Percentiles rank a stretch among this genome's conserved stretches.
These are phyloP conservation scores for Pugionium dolabratum DNA, from an alignment of 345 rosid species.

Conservation along the genomic window DNA sequence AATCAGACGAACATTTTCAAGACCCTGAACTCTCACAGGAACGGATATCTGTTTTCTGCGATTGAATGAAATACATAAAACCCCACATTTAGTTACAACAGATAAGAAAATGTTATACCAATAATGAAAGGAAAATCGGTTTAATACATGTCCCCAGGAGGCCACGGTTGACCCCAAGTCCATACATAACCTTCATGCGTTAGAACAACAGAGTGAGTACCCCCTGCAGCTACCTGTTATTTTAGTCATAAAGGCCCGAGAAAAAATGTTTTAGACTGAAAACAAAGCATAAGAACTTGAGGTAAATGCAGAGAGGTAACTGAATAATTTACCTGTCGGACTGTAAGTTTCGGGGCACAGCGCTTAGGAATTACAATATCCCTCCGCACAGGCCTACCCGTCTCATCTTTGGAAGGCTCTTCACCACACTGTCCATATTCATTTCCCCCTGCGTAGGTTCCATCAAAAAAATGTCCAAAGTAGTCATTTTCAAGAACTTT, in stretches of 20 bases:
- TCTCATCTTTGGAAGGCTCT: conserved; percentile 88
- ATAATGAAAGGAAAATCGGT: conserved; percentile 2
- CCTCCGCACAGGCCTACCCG: conserved; percentile 75
- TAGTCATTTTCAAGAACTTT: neutral
- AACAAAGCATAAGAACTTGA: neutral
- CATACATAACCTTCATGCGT: conserved; percentile 90
- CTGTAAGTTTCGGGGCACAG: conserved; percentile 88
- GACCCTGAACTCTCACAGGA: conserved; percentile 98
- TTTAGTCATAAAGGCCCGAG: conserved; percentile 9
- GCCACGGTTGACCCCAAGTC: conserved; percentile 99
- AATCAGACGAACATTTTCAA: conserved; percentile 79
- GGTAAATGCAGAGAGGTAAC: conserved; percentile 15
- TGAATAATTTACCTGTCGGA: conserved; percentile 65
- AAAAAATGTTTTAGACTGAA: neutral
- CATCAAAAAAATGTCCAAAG: neutral
- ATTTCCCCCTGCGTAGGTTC: conserved; percentile 67
- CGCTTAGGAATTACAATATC: conserved; percentile 91
- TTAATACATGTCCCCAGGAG: conserved; percentile 97
- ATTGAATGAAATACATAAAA: conserved; percentile 1
- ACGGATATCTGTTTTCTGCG: conserved; percentile 93
- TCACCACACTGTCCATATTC: conserved; percentile 99
- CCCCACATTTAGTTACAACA: conserved; percentile 2
- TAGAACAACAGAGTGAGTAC: conserved; percentile 97
- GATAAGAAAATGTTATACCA: conserved; percentile 10
- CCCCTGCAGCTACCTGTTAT: conserved; percentile 95